phyloP scores from a whole-genome alignment of 2,329 filamentous ascomycete genomes.

The Lecanicillium sp. region DNA sequence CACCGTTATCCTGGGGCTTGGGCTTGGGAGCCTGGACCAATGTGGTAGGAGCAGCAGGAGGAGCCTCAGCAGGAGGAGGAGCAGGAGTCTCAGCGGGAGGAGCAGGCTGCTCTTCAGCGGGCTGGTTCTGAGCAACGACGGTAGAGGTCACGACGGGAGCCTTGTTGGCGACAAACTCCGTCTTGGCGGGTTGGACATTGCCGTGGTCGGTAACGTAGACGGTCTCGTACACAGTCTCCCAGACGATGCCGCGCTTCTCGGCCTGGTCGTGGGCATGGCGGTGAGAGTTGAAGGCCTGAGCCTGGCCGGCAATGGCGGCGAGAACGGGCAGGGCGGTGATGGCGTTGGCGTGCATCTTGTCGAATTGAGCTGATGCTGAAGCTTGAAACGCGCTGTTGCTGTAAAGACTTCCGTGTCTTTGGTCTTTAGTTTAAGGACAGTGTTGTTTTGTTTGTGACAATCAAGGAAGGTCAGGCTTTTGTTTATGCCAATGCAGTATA shows the following conservation, averaged over 20 bases:
- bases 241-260: conserved; percentile 24
- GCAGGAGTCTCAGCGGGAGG: conserved; percentile 3
- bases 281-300: conserved; percentile 32
- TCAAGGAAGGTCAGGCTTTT: no score
- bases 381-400: no score
- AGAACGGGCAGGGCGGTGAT: conserved; percentile 32
- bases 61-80: conserved; percentile 5
- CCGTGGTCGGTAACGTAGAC: conserved; percentile 30
- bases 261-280: conserved; percentile 28
- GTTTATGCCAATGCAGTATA: not conserved
- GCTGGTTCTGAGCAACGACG: conserved; percentile 8
- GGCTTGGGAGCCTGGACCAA: conserved; percentile 11
- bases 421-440: no score
- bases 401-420: no score
- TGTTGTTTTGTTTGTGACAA: no score
- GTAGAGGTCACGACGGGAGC: conserved; percentile 10
- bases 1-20: conserved; percentile 12
- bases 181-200: conserved; percentile 19
- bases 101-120: conserved; percentile 6
- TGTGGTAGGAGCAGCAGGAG: conserved; percentile 6
- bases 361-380: no score
- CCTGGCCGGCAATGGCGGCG: conserved; percentile 34
- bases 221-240: conserved; percentile 22
- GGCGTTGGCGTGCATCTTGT: conserved; percentile 36
- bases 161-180: conserved; percentile 11